Conservation (phyloP, 1,284 basidiomycete species). For the Rhodotorula sp. region DNA sequence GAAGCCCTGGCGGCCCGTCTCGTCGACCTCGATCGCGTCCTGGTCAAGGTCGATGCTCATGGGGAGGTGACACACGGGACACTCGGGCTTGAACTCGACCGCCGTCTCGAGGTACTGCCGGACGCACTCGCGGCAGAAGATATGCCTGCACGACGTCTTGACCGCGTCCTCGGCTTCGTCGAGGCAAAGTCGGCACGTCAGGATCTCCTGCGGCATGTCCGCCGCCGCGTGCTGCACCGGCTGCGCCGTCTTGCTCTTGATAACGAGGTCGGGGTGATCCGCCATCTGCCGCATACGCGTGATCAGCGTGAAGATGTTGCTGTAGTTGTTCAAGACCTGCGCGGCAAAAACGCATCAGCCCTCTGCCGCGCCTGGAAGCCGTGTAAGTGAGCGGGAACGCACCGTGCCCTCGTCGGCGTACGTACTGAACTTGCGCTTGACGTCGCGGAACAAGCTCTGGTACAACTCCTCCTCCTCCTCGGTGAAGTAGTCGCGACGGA, state of each 20-base stretch:
- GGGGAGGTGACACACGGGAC: constrained; percentile 91
- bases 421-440: constrained; percentile 86
- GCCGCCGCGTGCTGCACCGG: constrained; percentile 57
- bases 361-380: too few relatives aligned
- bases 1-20: constrained; percentile 81
- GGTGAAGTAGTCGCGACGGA: constrained; percentile 90
- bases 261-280: constrained; percentile 79
- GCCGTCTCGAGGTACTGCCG: constrained; percentile 81
- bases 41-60: constrained; percentile 94
- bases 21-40: constrained; percentile 81
- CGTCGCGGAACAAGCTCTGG: constrained; percentile 85
- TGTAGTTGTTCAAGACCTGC: constrained; percentile 63
- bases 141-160: constrained; percentile 78
- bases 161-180: constrained; percentile 98
- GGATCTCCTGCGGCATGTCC: constrained; percentile 66
- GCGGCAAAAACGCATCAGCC: constrained; percentile 22
- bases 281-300: constrained; percentile 81
- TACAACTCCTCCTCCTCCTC: constrained; percentile 91
- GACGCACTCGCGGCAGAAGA: constrained; percentile 87
- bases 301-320: constrained; percentile 77
- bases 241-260: constrained; percentile 57
- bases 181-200: constrained; percentile 84
- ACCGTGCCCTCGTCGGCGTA: constrained; percentile 90
- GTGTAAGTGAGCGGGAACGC: too few relatives aligned
- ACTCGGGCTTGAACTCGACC: constrained; percentile 74